A percentile compares a stretch with the other conserved stretches of the same genome.
These are phyloP conservation scores for Skeletonema tropicum DNA, from an alignment of 108 stramenopile species.

Conservation along the genomic window DNA sequence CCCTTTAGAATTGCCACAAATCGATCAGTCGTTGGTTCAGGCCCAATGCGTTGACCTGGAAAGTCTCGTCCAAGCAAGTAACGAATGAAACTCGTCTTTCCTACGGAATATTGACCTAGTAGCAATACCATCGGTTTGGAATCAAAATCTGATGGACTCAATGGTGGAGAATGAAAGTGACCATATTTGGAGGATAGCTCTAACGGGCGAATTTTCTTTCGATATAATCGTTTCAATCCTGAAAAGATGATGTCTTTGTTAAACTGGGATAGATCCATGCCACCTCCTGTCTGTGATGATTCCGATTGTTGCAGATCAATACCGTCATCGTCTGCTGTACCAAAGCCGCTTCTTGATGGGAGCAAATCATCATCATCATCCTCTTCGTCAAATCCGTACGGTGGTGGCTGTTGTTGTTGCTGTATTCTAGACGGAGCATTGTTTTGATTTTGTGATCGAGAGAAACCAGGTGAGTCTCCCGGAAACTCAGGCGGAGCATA, in stretches of 20 bases:
- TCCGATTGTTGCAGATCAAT: conserved; percentile 2
- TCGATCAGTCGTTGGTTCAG: conserved; percentile 97
- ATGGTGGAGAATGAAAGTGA: conserved; percentile 96
- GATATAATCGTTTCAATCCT: conserved; percentile 79
- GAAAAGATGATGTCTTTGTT: conserved; percentile 86
- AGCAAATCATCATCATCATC: conserved; percentile 28
- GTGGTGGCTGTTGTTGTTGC: background rate
- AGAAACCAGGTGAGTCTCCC: conserved; percentile 7
- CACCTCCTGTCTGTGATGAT: conserved; percentile 3
- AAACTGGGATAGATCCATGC: conserved; percentile 71
- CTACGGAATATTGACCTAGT: conserved; percentile 95
- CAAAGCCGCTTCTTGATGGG: background rate
- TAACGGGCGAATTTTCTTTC: conserved; percentile 86
- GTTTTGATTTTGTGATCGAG: background rate
- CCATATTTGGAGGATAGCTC: conserved; percentile 91
- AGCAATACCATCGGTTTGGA: conserved; percentile 96
- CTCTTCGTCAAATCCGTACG: conserved; percentile 16
- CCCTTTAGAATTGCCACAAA: conserved; percentile 88
- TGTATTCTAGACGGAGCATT: conserved; percentile 12
- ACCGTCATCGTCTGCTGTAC: conserved; percentile 5
- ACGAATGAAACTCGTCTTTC: conserved; percentile 94
- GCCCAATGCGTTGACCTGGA: conserved; percentile 96
- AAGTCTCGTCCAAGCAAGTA: conserved; percentile 93
- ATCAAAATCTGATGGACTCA: conserved; percentile 97
- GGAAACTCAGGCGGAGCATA: conserved; percentile 32